A percentile compares a stretch with the other conserved stretches of the same genome.
Conservation (phyloP, 2,329 filamentous ascomycete genomes). For the Botryotinia calthae region DNA sequence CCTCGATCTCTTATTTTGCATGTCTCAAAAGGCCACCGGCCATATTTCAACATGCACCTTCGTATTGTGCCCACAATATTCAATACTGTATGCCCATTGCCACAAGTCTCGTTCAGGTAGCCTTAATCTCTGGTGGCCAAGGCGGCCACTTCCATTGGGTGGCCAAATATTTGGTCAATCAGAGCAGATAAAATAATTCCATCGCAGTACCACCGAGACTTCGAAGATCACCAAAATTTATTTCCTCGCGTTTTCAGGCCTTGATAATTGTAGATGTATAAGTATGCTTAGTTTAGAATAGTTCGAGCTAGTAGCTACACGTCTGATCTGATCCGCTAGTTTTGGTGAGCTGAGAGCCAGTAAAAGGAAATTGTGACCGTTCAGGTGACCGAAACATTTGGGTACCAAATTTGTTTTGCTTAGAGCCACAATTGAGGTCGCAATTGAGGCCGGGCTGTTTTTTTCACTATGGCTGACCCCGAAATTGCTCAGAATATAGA, state of each 20-base stretch:
- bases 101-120: not conserved
- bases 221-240: not conserved
- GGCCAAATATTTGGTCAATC: not conserved
- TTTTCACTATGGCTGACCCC: too few relatives aligned
- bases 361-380: not conserved
- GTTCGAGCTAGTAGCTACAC: not conserved
- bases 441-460: not conserved
- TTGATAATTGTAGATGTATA: not conserved
- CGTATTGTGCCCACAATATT: not conserved
- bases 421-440: not conserved
- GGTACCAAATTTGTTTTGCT: not conserved
- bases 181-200: not conserved
- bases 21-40: not conserved
- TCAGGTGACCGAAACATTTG: not conserved
- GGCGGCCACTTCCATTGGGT: not conserved
- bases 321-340: not conserved
- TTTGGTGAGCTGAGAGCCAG: not conserved
- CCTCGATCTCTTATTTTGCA: not conserved
- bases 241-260: not conserved
- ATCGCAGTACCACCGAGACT: not conserved
- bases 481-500: not conserved
- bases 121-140: not conserved
- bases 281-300: not conserved
- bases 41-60: not conserved
- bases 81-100: not conserved